Evolutionary conservation across 192 early-diverging fungal genomes (phyloP), one percentile per base, ranked within the genome.

Genomic region (Coemansia sp.): DNA sequence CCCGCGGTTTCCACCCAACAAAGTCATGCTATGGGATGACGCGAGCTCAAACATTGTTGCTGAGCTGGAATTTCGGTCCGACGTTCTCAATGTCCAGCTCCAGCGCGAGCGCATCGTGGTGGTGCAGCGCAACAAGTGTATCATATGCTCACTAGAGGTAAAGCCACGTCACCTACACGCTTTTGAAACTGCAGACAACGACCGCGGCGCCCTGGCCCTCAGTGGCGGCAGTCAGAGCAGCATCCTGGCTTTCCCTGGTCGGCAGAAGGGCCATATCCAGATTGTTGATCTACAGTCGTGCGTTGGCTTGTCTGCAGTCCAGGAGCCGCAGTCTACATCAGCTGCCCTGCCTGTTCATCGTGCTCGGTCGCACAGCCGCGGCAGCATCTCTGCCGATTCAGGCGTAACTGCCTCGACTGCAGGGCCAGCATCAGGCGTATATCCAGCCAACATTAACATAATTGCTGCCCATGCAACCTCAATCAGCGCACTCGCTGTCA

Each of bases 1-100:
- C 60, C 93, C 94, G 47, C 84, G 85, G 66, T 92, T 90, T 56
- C 88, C 91, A n/a, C 91, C 91, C 8, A 93, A 91, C 76, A 89
- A 89, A 52, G 93, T 93, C 12, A 86, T 91, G 47, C 86, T 96
- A 52, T 96, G 91, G 85, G 94, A 96, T 61, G 92, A 92, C 61
- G 83, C 84, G 8, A 88, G 85, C 69, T 84, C 81, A 41, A 86
- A 86, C 58, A 80, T 87, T 4, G 84, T 94, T 12, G 76, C 87
- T 4, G 89, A 92, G 72, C 73, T 94, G 15, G 90, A 92, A 69
- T 92, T 92, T 60, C 82, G 86, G 65, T 89, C 84, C 6, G 89
- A 93, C 54, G 90, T 96, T 14, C 88, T 88, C 58, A 89, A 86
- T 43, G 91, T 94, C 11, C 89, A 86, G 61, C 74, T 93, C 62